A percentile compares a stretch with the other conserved stretches of the same genome.
phyloP scores from a whole-genome alignment of 306 rosid species.

The Rosa lucieae region DNA sequence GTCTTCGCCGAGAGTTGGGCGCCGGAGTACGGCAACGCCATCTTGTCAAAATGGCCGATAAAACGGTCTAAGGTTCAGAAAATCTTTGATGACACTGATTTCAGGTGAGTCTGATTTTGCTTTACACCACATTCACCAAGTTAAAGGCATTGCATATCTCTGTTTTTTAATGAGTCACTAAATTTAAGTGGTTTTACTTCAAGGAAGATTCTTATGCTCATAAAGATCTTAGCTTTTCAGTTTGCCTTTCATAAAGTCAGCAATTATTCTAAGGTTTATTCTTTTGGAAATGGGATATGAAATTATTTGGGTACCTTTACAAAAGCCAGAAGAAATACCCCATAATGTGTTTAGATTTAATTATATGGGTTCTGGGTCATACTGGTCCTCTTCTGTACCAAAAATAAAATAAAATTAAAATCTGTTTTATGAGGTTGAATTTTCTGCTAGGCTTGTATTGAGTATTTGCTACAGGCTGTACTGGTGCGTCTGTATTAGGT shows the following conservation, averaged over 20 bases:
- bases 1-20: constrained; percentile 99
- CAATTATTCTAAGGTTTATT: constrained; percentile 35
- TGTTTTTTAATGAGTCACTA: not conserved
- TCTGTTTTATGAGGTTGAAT: not conserved
- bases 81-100: constrained; percentile 75
- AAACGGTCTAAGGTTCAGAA: constrained; percentile 60
- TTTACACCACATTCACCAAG: not conserved
- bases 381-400: not conserved
- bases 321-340: not conserved
- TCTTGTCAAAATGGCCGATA: constrained; percentile 89
- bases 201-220: constrained; percentile 17
- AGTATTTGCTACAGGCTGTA: constrained; percentile 11
- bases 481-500: constrained; percentile 1
- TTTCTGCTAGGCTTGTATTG: not conserved
- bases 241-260: constrained; percentile 26
- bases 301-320: not conserved
- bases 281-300: constrained; percentile 21
- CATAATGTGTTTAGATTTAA: not conserved
- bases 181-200: not conserved
- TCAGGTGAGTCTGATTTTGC: constrained; percentile 47
- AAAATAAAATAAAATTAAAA: not conserved
- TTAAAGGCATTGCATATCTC: not conserved
- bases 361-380: not conserved
- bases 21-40: constrained; percentile 91
- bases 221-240: constrained; percentile 26